Base-by-base conservation (phyloP, 345 rosid species). In the Brassica napus region DNA sequence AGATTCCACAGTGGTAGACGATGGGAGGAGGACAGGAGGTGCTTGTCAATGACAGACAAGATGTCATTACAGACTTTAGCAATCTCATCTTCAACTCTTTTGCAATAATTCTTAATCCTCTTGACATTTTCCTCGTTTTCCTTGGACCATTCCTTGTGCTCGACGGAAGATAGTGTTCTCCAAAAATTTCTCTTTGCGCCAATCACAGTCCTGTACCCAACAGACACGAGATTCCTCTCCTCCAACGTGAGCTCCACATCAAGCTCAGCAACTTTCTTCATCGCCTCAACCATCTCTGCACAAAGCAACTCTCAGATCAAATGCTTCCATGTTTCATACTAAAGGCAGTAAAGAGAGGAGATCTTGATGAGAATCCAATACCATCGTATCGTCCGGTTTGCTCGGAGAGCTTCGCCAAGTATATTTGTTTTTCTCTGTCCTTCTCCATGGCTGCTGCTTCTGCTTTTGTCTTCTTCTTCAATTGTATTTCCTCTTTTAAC, bases 371-470 rank as follows among this genome's bases (percentile, higher is more conserved):
- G 11, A 37, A 37, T 37, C 23, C 11, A 42, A 34, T 81, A 91
- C 97, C 97, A 72, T 91, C 97, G 76, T 91, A 91, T 86, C 97
- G 77, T 84, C 89, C 97, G 32, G 97, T 94, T 83, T 93, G 96
- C 92, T 93, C 96, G 3, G 94, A 92, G 63, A 93, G 94, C 73
- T 87, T 89, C 5, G 97, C 97, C 87, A 80, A 82, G 89, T 93
- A 93, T 57, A 93, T 93, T 67, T 71, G 90, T 49, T 85, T 89
- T 86, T 89, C 97, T 65, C 97, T 89, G 80, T 89, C 97, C 76
- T 85, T 90, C 89, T 88, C 97, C 97, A 92, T 92, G 39, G 79
- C 72, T 61, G 15, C 60, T 37, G 44, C 44, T 37, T 37, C 9
- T 37, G 11, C 9, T 11, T 37, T 37, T 11, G 57, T 18, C 12